Evolutionary conservation across 192 early-diverging fungal genomes (phyloP).

Genomic region (Linderina pennispora): DNA sequence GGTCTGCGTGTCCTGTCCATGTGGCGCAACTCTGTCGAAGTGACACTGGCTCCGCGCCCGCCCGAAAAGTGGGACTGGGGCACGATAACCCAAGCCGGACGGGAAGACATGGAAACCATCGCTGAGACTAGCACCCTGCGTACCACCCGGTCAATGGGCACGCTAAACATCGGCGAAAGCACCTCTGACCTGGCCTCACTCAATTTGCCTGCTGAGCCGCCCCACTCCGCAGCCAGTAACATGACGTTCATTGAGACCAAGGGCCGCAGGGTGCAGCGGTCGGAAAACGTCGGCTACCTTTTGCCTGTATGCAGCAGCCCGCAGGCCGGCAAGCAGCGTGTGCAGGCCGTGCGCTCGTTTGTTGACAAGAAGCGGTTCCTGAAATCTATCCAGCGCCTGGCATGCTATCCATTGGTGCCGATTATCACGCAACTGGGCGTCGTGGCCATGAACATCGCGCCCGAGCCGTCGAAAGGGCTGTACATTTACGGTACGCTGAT

Average conservation of each 20-base stretch:
- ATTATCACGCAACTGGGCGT: constrained; percentile 35
- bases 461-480: constrained; percentile 6
- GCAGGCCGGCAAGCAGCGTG: neutral
- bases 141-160: neutral
- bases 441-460: constrained; percentile 33
- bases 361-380: constrained; percentile 32
- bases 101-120: constrained; percentile 9
- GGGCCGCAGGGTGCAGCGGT: neutral
- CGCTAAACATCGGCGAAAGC: neutral
- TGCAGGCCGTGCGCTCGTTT: constrained; percentile 33
- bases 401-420: constrained; percentile 35
- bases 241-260: neutral
- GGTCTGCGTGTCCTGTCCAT: constrained; percentile 23
- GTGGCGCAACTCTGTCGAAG: constrained; percentile 34
- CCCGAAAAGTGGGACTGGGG: constrained; percentile 45
- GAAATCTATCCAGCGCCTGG: constrained; percentile 34
- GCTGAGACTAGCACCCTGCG: neutral
- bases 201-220: neutral
- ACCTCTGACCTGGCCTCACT: neutral
- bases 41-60: constrained; percentile 15
- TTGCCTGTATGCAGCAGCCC: constrained; percentile 18
- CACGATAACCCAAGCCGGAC: constrained; percentile 6
- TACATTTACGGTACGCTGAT: constrained; percentile 33
- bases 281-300: constrained; percentile 12
- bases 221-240: neutral